These are phyloP conservation scores for Phycomyces blakesleeanus DNA, from an alignment of 192 early-diverging fungal genomes.

Conservation along the genomic window DNA sequence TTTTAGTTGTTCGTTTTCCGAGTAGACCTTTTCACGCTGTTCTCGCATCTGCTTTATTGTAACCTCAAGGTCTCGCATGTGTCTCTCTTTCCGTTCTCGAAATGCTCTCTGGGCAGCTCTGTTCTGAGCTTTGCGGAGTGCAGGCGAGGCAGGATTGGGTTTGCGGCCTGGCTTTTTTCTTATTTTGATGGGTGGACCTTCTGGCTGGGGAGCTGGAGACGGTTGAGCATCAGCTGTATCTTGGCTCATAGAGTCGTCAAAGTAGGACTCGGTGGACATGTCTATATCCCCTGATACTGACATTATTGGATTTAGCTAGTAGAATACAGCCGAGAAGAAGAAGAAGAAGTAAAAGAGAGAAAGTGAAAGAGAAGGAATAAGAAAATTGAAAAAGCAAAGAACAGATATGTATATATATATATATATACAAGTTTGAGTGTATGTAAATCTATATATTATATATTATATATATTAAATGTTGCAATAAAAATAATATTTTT, in stretches of 20 bases:
- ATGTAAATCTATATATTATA: too few relatives aligned
- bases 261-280: neutral
- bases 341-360: neutral
- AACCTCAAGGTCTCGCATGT: slow-evolving; percentile 72
- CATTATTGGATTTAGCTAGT: neutral
- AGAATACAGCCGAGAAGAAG: neutral
- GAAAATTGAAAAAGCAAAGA: too few relatives aligned
- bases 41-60: slow-evolving; percentile 65
- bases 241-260: neutral
- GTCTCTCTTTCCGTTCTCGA: slow-evolving; percentile 79
- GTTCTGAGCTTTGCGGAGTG: slow-evolving; percentile 71
- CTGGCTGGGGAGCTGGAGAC: neutral
- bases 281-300: neutral
- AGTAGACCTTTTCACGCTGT: slow-evolving; percentile 42
- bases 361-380: neutral
- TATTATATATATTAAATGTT: too few relatives aligned
- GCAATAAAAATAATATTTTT: too few relatives aligned
- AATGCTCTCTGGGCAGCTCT: slow-evolving; percentile 87
- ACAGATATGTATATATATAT: neutral
- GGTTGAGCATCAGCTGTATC: neutral
- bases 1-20: slow-evolving; percentile 41
- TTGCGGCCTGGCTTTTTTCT: slow-evolving; percentile 60
- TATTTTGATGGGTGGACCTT: slow-evolving; percentile 37
- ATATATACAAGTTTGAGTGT: too few relatives aligned
- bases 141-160: slow-evolving; percentile 61